Percentiles rank a stretch among this genome's conserved stretches.
Conservation (phyloP, 1,139 yeast genomes). For the Blastobotrys malaysiensis region DNA sequence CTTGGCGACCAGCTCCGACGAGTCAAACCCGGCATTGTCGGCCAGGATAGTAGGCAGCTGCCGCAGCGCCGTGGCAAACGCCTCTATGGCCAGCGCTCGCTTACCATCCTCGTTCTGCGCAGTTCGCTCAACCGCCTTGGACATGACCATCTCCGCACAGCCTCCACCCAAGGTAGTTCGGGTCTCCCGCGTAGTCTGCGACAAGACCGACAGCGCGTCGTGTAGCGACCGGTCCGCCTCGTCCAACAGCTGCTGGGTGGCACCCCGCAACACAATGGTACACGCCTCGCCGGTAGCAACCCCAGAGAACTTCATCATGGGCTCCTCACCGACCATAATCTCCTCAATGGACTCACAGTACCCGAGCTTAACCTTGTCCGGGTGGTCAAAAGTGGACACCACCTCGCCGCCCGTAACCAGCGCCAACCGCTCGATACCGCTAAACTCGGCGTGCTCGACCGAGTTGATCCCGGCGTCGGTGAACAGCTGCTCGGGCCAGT, state of each 20-base stretch:
- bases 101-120: conserved; percentile 94
- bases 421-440: conserved; percentile 94
- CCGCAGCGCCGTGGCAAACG: conserved; percentile 89
- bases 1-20: conserved; percentile 86
- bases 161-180: conserved; percentile 97
- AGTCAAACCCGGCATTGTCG: conserved; percentile 95
- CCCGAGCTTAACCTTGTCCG: conserved; percentile 81
- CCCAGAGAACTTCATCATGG: conserved; percentile 82
- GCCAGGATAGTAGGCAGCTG: conserved; percentile 94
- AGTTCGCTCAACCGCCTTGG: conserved; percentile 92
- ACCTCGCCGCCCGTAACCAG: conserved; percentile 98
- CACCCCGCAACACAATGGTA: conserved; percentile 92
- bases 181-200: conserved; percentile 94
- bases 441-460: conserved; percentile 97
- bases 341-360: conserved; percentile 89
- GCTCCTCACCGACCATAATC: conserved; percentile 84
- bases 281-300: conserved; percentile 96
- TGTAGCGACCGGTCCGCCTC: conserved; percentile 97
- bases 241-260: conserved; percentile 91
- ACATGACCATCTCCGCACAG: conserved; percentile 96
- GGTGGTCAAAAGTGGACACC: conserved; percentile 91
- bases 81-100: conserved; percentile 88
- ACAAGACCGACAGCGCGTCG: conserved; percentile 91
- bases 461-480: conserved; percentile 84
- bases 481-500: conserved; percentile 94